Evolutionary conservation across 1,284 basidiomycete species (phyloP), one percentile per base, ranked within the genome.

Genomic region (Wolfiporia cocos): DNA sequence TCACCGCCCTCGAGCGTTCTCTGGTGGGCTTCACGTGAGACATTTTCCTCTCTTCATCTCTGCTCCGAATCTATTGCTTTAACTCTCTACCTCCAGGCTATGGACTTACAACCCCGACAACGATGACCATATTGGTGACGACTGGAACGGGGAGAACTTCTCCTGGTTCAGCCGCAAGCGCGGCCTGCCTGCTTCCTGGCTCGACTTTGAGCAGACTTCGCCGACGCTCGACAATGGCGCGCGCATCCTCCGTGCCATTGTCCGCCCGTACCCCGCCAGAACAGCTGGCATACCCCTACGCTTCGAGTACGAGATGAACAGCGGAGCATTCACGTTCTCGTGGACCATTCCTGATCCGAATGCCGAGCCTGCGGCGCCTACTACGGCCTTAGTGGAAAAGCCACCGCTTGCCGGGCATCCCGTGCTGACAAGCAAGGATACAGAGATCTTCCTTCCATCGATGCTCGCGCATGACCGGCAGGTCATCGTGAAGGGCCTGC

Each of bases 51-150:
- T n/a, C 21, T 20, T 5, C 46, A 38, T 40, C 15, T 44, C 33
- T 15, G 15, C 10, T 36, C 24, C 14, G 20, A 31, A 28, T 24
- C 7, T 23, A 26, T 18, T 19, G 23, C 22, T 9, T 43, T 19
- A 47, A 42, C 42, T 37, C 28, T 22, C 26, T 3, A 19, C 40
- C 20, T 15, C 3, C 50, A 93, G 90, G 3, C 65, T 97, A 18
- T 97, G 94, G 95, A 92, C 90, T 50, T 98, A 97, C 63, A 97
- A 97, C 57, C 89, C 93, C 0, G 70, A 75, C 41, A 97, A 97
- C 63, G 74, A 76, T 30, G 90, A 95, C 53, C 58, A 65, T 17
- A 58, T 67, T 18, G 96, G 95, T 11, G 94, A 98, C 60, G 72
- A 82, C 48, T 98, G 95, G 95, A 97, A 96, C 58, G 89, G 86